Evolutionary conservation across 2,329 filamentous ascomycete genomes (phyloP), one percentile per base, ranked within the genome.

Genomic region (Teratosphaeria viscida): DNA sequence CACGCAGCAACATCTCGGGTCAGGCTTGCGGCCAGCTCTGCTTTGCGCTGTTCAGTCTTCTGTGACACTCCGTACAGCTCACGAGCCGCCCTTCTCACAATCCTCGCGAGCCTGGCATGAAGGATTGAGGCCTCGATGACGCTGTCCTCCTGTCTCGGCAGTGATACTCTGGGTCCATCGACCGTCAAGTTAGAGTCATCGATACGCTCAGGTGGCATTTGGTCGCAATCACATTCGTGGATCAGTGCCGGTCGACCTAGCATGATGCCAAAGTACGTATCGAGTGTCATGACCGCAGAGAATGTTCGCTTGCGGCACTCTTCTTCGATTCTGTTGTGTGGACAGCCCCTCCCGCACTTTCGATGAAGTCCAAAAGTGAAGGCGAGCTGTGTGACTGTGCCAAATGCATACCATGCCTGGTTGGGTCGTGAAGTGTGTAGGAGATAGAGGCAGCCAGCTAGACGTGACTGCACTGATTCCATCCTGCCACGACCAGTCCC

Each of bases 1-100:
- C 80, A 82, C 5, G 72, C 66, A 12, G 70, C 67, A 1, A 81
- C 70, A 14, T 78, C 74, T 4, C 67, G 62, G 5, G 73, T 76
- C 59, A 79, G 75, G 58, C 75, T 76, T 3, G 71, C 66, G 0
- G 77, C 74, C 8, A 59, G 64, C 14, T 65, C 64, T 23, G 69
- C 59, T 54, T 67, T 67, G 37, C 65, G 61, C 4, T 63, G 57
- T 19, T 64, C 61, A 1, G 62, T 61, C 37, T 62, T 64, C 1
- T 60, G 60, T 26, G 61, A 60, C 23, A 66, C 57, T 27, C 61
- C 59, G 47, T 66, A 65, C 43, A 71, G 69, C 56, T 71, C 68
- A n/a, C 65, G 64, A 12, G 65, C 63, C 11, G 69, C 70, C 57
- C 62, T 65, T 34, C 66, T 68, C 14, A 69, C 63, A 34, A 68